Evolutionary conservation across 768 basidiomycete species (phyloP), one percentile per base, ranked within the genome.

Genomic region (Lentinula edodes): DNA sequence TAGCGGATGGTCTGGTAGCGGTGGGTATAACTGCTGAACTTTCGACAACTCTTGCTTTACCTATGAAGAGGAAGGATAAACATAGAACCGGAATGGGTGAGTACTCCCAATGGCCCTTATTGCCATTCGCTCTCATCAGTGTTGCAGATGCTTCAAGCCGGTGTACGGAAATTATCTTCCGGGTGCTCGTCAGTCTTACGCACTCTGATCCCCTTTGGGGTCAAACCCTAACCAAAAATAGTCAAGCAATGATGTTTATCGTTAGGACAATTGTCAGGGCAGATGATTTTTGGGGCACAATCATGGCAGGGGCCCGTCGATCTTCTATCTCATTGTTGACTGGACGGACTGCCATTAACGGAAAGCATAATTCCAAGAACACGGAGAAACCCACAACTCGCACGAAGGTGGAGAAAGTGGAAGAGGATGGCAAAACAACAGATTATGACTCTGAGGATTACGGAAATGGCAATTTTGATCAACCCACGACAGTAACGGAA

Each of bases 181-280:
- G 89, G 0, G 82, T 90, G 12, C 80, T 91, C 41, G 85, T 92
- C 60, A 88, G 83, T 54, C 73, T 91, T 7, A 90, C 89, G 0
- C 89, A 91, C 66, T 79, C 80, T 23, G 80, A 86, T 65, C 69
- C 73, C 23, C 65, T 65, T 10, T 92, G 90, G 89, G 82, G 81
- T 41, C 64, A 67, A 35, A 78, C 76, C 45, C 72, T 89, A n/a
- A 66, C 84, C 2, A 72, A 77, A 12, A 75, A 80, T n/a, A 72
- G 78, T 2, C 72, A 71, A 53, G 75, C 81, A 6, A 69, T 89
- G 32, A 72, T 78, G 1, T 79, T 81, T 18, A 66, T 85, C 16
- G 62, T 86, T 63, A 73, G 83, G 43, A 70, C 82, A 9, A 78
- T 86, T 41, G 68, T 79, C 53, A 71, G 69, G 23, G 75, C 78